Base-by-base conservation (phyloP, 148 eudicot genomes). In the Arctostaphylos glauca region DNA sequence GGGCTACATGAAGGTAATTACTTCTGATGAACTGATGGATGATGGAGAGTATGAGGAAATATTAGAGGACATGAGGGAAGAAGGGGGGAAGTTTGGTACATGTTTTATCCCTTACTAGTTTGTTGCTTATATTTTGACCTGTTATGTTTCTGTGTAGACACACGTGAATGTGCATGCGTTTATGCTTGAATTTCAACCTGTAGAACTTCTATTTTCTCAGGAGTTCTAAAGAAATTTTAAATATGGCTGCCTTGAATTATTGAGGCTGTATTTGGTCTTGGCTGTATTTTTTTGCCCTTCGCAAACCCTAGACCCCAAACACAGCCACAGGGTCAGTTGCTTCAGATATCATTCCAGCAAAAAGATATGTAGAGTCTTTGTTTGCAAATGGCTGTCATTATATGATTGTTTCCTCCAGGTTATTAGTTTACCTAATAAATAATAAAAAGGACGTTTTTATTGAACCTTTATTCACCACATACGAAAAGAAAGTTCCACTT, bases 1-100 rank as follows among this genome's bases (percentile, higher is more conserved):
- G 43, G 80, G 74, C 59, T 60, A 19, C 73, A 77, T 73, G 70
- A 81, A 66, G 98, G 97, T 89, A 81, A 89, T 94, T 80, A 91
- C 87, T 75, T 76, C 88, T 62, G 97, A 94, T 77, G 98, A 93
- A 76, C 83, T 96, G 82, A 88, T 87, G 83, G 94, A 94, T 81
- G 97, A 96, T 79, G 90, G 83, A 68, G 98, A 96, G 82, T 96
- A 94, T 66, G 97, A 91, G 85, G 98, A 94, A 84, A 96, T 96
- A 81, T 67, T 96, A 55, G 95, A 94, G 80, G 98, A 96, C 83
- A 96, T 96, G 98, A 89, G 86, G 85, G 92, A 92, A 49, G 98
- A 94, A 85, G 89, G 98, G 86, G 90, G 86, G 68, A 96, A 96
- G 76, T 96, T 91, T 87, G 98, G 98, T 96, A 81, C 81, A 58